Base-by-base conservation (phyloP, 2,329 filamentous ascomycete species). In the Aureobasidium sp. region DNA sequence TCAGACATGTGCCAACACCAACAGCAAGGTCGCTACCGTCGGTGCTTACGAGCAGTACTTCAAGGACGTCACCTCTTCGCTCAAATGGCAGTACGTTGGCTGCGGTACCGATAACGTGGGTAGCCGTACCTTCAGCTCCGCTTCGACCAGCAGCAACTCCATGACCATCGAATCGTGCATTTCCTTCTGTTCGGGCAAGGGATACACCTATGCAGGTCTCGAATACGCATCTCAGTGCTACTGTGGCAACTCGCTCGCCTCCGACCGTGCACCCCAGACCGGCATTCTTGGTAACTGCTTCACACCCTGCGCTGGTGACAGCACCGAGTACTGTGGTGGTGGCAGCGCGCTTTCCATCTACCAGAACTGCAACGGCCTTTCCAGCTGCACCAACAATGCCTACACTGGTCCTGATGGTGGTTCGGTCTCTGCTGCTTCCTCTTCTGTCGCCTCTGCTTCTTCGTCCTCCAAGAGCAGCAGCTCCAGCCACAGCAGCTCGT, bases 241-340 rank as follows among this genome's bases (percentile, higher is more conserved):
- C 65, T 73, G 72, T 20, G 68, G 65, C 47, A 70, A 73, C 55
- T 61, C 64, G 3, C 61, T 74, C 26, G 48, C 69, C 5, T 61
- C 63, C 0, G 69, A 71, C 41, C 69, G 73, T 37, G 68, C 71
- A 20, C 78, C 77, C 0, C 69, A 72, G n/a, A 67, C 71, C 48
- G 79, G 79, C 43, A 77, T 84, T 32, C 74, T 85, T 37, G 82
- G 81, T 43, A 80, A 80, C 65, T 87, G 84, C 71, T 74, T 76
- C 64, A 78, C 79, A 68, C 70, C 78, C 43, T 87, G 84, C 72
- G 76, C 74, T 12, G 84, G 83, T 24, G 74, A 84, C 65, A 59
- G 63, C 13, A 65, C 51, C 27, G 66, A 77, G 65, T 67, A 73
- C 27, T 78, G 76, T 63, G 76, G 76, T 59, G 76, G 76, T 12